These are phyloP conservation scores for Akanthomyces uredinophilus DNA, from an alignment of 2,329 filamentous ascomycete genomes.

Conservation along the genomic window DNA sequence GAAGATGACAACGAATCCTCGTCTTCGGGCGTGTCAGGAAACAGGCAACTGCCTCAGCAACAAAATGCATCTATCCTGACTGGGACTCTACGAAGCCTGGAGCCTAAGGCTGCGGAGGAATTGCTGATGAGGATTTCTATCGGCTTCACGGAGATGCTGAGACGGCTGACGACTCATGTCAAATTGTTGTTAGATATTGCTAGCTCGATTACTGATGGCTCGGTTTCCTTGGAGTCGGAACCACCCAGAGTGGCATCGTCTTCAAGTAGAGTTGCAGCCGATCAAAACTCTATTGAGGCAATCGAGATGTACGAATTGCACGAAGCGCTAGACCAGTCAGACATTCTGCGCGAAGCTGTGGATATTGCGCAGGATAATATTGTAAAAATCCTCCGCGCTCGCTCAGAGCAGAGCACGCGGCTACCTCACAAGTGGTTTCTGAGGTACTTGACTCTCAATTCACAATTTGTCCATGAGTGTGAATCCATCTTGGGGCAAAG, in stretches of 20 bases:
- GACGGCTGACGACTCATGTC: conserved; percentile 80
- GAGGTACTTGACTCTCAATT: not conserved
- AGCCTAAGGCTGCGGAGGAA: not conserved
- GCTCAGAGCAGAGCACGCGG: conserved; percentile 65
- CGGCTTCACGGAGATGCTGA: conserved; percentile 77
- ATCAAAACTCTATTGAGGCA: not conserved
- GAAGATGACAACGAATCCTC: not conserved
- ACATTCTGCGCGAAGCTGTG: conserved; percentile 58
- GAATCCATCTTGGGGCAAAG: conserved; percentile 77
- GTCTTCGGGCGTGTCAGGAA: too few relatives aligned
- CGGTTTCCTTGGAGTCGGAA: not conserved
- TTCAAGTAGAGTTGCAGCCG: not conserved
- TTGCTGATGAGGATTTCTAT: conserved; percentile 67
- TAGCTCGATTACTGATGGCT: conserved; percentile 51
- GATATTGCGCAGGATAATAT: conserved; percentile 75
- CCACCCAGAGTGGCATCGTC: too few relatives aligned
- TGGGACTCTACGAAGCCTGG: not conserved
- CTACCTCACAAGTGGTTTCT: conserved; percentile 60
- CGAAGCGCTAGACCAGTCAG: not conserved
- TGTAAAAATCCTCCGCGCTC: conserved; percentile 68
- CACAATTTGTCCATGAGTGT: conserved; percentile 57
- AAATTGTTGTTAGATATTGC: conserved; percentile 82
- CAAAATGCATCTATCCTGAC: not conserved
- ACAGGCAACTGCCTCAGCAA: not conserved
- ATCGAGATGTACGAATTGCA: not conserved